A percentile compares a stretch with the other conserved stretches of the same genome.
Conservation (phyloP, 192 early-diverging fungal genomes). For the Allomyces javanicus region DNA sequence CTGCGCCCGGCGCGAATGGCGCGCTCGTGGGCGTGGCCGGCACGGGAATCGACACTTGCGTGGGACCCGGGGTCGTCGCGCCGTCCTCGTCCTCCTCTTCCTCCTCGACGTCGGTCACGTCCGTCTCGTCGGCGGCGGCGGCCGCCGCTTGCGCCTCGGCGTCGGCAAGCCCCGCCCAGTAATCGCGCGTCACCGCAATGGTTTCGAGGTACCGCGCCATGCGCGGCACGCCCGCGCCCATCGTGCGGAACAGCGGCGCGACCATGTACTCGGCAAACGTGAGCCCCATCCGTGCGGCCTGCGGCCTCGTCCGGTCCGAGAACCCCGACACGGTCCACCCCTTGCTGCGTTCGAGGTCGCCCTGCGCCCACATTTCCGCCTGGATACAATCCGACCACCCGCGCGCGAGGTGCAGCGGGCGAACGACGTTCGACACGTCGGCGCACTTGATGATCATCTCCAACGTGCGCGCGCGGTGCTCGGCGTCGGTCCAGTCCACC, state of each 20-base stretch:
- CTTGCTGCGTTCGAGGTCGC: neutral
- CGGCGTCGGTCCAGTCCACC: constrained; percentile 14
- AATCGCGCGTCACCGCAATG: neutral
- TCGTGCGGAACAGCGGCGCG: neutral
- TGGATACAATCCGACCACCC: neutral
- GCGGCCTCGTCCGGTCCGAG: neutral
- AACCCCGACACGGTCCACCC: neutral
- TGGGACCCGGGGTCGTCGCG: too few relatives aligned
- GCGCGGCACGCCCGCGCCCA: neutral
- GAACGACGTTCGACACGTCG: constrained; percentile 25
- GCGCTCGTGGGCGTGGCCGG: too few relatives aligned
- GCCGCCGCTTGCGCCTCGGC: neutral
- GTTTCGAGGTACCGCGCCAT: neutral
- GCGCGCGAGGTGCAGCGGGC: neutral
- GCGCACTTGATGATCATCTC: constrained; percentile 29
- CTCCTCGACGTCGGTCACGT: too few relatives aligned
- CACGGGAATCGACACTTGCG: too few relatives aligned
- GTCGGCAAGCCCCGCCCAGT: neutral
- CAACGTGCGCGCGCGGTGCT: constrained; percentile 9
- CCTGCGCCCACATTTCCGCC: neutral
- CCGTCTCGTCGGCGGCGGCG: neutral
- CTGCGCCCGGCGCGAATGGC: too few relatives aligned
- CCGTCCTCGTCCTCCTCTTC: too few relatives aligned
- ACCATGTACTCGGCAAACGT: neutral
- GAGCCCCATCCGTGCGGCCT: neutral